Base-by-base conservation (phyloP, 2,329 filamentous ascomycete genomes). In the Epichloe scottii region DNA sequence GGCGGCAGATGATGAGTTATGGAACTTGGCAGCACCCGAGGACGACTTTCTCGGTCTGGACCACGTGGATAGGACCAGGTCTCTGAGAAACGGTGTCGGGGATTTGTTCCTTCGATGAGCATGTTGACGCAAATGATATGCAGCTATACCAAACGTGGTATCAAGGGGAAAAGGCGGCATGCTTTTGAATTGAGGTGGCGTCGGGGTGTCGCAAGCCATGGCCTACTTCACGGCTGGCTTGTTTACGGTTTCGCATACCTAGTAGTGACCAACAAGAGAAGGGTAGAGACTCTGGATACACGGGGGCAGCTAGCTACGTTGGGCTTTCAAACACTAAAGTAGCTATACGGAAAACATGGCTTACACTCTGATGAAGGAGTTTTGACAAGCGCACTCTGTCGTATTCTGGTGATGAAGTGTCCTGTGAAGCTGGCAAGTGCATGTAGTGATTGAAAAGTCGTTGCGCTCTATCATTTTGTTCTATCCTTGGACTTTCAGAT, bases 41-140 rank as follows among this genome's bases (percentile, higher is more conserved):
- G 82, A 85, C 55, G 79, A 84, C 55, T 72, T 73, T 56, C 73
- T 86, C 53, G 82, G 82, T 17, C 65, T 86, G 54, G 82, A 86
- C 62, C 82, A 86, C 58, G 68, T 77, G 45, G 82, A 85, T 66
- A 76, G 81, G 60, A 72, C 79, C 49, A 72, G 79, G 57, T 67
- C 73, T 19, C 58, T 77, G 56, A 73, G 79, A 53, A 83, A 82
- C 60, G 81, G 80, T 44, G 74, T 71, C 55, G 76, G 76, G 42
- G 81, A 84, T 61, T 71, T 85, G 61, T 84, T 84, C 68, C 75
- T 84, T 57, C 66, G 65, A 62, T 70, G 65, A 66, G 14, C 30
- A 42, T 21, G 17, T 7, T 21, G 45, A 12, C 30, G 15, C 17
- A 17, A 17, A 37, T 50, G 49, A 38, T 45, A 45, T n/a, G 10